Base-by-base conservation (phyloP, 2,329 filamentous ascomycete genomes). In the Apiospora aurea region DNA sequence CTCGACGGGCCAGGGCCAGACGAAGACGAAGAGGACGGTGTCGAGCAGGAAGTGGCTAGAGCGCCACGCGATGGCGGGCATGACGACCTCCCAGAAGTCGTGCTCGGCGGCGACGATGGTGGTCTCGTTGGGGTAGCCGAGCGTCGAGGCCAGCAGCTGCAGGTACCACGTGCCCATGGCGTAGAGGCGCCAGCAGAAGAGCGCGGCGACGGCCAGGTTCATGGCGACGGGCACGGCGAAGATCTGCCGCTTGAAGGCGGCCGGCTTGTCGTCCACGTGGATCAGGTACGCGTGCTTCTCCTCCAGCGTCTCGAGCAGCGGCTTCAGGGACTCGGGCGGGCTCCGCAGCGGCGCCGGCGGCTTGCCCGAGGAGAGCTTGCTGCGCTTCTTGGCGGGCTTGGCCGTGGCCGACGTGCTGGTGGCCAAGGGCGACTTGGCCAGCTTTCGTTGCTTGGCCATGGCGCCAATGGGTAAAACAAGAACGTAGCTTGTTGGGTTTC, bases 211-310 rank as follows among this genome's bases (percentile, higher is more conserved):
- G 75, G 85, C 82, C 46, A 92, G 72, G 82, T 98, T 98, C 83
- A 97, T 90, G 24, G 91, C 81, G 24, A 94, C 87, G 21, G 95
- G 94, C 0, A 97, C 91, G 67, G 90, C 78, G 82, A 97, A 98
- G 77, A 97, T 92, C 78, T 94, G 93, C 80, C 89, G 89, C 83
- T 98, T 98, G 83, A 95, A 90, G 41, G 87, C 86, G 26, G 83
- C 82, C 0, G 91, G 90, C 74, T 92, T 91, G 73, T 83, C 84
- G 85, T 98, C 95, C 82, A 97, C 86, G 84, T 97, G 95, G 43
- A 92, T 87, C 78, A 98, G 89, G 87, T 98, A 97, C 80, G 97
- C 88, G 81, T 94, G 90, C 71, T 88, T 83, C 71, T 88, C 85
- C 72, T 90, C 88, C 73, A 97, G 90, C 61, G 86, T 87, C 47